phyloP scores from a whole-genome alignment of 306 rosid species.

The Rosa multiflora region DNA sequence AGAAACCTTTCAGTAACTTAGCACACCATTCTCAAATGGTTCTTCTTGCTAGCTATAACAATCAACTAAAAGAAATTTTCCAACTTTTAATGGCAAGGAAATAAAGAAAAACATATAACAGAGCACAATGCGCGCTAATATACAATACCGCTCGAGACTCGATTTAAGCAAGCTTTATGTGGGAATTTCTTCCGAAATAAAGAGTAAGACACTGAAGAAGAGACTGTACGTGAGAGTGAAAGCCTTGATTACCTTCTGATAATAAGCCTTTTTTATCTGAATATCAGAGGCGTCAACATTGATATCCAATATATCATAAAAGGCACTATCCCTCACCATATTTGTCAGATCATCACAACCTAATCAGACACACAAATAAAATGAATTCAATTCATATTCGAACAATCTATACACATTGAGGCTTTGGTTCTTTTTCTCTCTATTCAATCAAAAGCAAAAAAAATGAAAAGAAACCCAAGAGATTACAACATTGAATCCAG shows the following conservation, averaged over 20 bases:
- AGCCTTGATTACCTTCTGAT: constrained; percentile 54
- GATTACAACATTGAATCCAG: background rate
- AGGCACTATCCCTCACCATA: constrained; percentile 80
- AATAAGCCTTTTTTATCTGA: constrained; percentile 88
- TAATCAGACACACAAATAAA: background rate
- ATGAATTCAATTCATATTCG: too few species aligned
- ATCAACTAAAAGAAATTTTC: background rate
- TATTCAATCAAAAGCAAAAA: too few species aligned
- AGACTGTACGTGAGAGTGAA: background rate
- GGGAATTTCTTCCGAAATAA: background rate
- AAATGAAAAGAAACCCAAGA: background rate
- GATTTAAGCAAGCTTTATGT: background rate
- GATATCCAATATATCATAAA: constrained; percentile 74
- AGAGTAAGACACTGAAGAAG: background rate
- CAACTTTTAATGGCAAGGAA: background rate
- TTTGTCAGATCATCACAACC: constrained; percentile 32
- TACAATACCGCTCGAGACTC: background rate
- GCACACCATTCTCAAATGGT: background rate
- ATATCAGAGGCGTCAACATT: constrained; percentile 60
- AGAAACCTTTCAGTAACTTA: background rate
- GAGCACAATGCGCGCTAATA: background rate
- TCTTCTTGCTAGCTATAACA: background rate
- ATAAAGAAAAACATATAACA: background rate
- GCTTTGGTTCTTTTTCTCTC: background rate
- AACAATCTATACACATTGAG: background rate